A percentile compares a stretch with the other conserved stretches of the same genome.
These are phyloP conservation scores for Mycena galericulata DNA, from an alignment of 768 basidiomycete species.

Conservation along the genomic window DNA sequence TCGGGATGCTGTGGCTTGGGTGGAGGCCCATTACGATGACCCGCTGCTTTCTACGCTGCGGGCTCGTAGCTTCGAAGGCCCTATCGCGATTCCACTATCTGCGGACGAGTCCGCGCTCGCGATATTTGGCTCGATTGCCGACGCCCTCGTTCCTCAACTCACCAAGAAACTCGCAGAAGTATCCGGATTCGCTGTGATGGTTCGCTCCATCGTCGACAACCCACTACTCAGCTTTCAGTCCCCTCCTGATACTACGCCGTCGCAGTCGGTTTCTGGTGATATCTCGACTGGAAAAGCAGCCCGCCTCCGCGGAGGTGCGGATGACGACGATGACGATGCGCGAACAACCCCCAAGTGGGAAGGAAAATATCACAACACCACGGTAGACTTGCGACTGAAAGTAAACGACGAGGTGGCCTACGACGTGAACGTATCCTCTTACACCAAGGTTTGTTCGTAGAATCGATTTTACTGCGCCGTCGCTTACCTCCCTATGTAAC, in stretches of 20 bases:
- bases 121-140: slow-evolving; percentile 6
- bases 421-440: not conserved
- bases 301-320: slow-evolving; percentile 4
- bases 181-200: slow-evolving; percentile 8
- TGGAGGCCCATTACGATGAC: slow-evolving; percentile 17
- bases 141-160: not conserved
- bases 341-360: slow-evolving; percentile 5
- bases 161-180: not conserved
- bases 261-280: not conserved
- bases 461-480: not conserved
- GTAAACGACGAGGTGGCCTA: not conserved
- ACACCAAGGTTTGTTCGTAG: not conserved
- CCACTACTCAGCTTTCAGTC: not conserved
- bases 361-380: not conserved
- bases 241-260: not conserved
- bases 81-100: slow-evolving; percentile 3
- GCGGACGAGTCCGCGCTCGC: slow-evolving; percentile 1
- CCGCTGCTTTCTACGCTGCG: not conserved
- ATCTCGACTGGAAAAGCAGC: not conserved
- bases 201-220: not conserved
- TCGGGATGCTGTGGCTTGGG: not conserved
- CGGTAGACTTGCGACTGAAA: not conserved
- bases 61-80: not conserved
- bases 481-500: not conserved
- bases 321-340: not conserved